Conservation (phyloP, 805 yeast species). For the Myxozyma lipomycoides region DNA sequence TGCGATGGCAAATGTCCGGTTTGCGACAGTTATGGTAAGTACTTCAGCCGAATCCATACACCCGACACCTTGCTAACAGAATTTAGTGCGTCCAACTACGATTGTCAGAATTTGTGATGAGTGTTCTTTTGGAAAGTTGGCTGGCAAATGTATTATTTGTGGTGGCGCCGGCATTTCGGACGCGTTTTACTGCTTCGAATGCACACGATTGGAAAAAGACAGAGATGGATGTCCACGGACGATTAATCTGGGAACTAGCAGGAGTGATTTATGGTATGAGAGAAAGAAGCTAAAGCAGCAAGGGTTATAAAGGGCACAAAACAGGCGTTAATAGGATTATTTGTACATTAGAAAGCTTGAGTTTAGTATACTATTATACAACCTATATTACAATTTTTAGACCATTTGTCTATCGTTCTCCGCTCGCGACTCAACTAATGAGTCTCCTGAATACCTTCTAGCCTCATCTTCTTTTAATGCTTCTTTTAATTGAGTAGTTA, state of each 20-base stretch:
- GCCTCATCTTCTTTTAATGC: constrained; percentile 54
- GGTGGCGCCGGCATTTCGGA: constrained; percentile 58
- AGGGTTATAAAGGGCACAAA: background rate
- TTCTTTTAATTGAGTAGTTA: constrained; percentile 61
- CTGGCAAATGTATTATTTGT: constrained; percentile 73
- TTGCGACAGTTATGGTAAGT: constrained; percentile 68
- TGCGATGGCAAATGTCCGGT: constrained; percentile 92
- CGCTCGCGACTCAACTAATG: constrained; percentile 20
- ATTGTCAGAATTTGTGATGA: constrained; percentile 75
- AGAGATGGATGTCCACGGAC: constrained; percentile 92
- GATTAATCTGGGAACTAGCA: constrained; percentile 72
- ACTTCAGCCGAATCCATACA: too few species aligned
- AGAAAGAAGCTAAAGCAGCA: constrained; percentile 41
- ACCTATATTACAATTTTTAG: background rate
- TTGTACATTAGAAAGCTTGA: background rate
- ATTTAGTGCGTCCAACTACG: constrained; percentile 53
- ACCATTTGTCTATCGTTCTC: constrained; percentile 20
- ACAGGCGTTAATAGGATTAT: background rate
- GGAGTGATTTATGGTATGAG: constrained; percentile 62
- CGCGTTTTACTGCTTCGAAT: constrained; percentile 82
- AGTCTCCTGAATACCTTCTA: constrained; percentile 35
- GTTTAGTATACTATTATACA: background rate
- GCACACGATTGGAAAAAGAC: constrained; percentile 72
- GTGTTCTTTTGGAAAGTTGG: constrained; percentile 69
- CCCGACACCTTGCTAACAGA: too few species aligned